Percentiles rank a stretch among this genome's conserved stretches.
Conservation (phyloP, 129 eudicot species). For the Saposhnikovia divaricata region DNA sequence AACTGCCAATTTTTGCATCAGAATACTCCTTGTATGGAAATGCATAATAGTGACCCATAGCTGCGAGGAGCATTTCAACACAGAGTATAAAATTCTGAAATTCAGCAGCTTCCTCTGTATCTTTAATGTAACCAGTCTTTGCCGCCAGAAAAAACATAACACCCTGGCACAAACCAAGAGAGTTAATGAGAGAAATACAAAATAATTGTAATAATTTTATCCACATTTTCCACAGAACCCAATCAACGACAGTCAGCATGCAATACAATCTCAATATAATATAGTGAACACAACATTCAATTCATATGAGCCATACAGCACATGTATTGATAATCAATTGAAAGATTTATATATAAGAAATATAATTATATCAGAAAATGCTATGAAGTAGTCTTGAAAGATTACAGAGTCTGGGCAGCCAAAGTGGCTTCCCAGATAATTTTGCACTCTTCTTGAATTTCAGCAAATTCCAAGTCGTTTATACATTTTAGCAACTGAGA, state of each 20-base stretch:
- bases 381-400: not conserved
- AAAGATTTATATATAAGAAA: not conserved
- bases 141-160: slow-evolving; percentile 88
- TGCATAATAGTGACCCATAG: slow-evolving; percentile 80
- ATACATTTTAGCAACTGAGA: not conserved
- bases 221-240: not conserved
- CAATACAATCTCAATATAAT: not conserved
- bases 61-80: slow-evolving; percentile 95
- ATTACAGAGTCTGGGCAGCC: not conserved
- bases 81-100: slow-evolving; percentile 79
- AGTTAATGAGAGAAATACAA: not conserved
- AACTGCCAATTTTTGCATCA: slow-evolving; percentile 73
- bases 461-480: not conserved
- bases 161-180: slow-evolving; percentile 41
- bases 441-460: not conserved
- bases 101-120: slow-evolving; percentile 80
- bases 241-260: not conserved
- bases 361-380: not conserved
- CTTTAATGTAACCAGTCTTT: slow-evolving; percentile 50
- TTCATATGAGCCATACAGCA: not conserved
- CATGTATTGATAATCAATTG: not conserved
- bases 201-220: not conserved
- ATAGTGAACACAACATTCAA: not conserved
- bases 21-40: slow-evolving; percentile 92
- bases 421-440: too few species aligned